Evolutionary conservation across 176 grass and related monocot genomes (phyloP).

Genomic region (Juncus inflexus): DNA sequence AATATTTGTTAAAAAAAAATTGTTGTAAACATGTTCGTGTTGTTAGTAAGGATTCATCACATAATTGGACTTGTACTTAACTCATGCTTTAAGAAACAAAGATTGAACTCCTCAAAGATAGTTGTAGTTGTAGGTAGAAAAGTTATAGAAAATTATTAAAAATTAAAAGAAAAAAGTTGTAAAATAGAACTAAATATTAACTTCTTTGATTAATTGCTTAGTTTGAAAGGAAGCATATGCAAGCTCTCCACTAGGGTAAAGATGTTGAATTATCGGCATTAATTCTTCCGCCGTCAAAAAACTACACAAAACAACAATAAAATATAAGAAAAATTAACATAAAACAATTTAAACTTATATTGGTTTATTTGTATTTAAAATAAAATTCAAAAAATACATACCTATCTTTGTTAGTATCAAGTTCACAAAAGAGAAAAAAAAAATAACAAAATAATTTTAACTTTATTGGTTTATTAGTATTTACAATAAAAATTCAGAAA

Average conservation of each 20-base stretch:
- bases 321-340: neutral
- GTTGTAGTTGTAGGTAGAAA: too few relatives aligned
- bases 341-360: neutral
- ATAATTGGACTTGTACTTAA: too few relatives aligned
- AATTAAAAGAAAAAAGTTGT: too few relatives aligned
- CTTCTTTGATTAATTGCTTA: constrained; percentile 35
- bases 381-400: neutral
- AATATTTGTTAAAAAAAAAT: too few relatives aligned
- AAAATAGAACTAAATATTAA: neutral
- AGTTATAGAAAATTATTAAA: too few relatives aligned
- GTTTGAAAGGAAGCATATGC: constrained; percentile 19
- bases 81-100: too few relatives aligned
- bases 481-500: too few relatives aligned
- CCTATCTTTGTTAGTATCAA: constrained; percentile 37
- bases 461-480: too few relatives aligned
- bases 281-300: constrained; percentile 40
- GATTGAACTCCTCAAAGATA: too few relatives aligned
- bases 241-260: constrained; percentile 34
- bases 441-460: neutral
- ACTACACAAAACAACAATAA: neutral
- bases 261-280: constrained; percentile 29
- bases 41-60: too few relatives aligned
- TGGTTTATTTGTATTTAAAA: neutral
- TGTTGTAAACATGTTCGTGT: too few relatives aligned
- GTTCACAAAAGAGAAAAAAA: constrained; percentile 15